These are phyloP conservation scores for Leccinum laetum DNA, from an alignment of 1,284 basidiomycete genomes.

Conservation along the genomic window DNA sequence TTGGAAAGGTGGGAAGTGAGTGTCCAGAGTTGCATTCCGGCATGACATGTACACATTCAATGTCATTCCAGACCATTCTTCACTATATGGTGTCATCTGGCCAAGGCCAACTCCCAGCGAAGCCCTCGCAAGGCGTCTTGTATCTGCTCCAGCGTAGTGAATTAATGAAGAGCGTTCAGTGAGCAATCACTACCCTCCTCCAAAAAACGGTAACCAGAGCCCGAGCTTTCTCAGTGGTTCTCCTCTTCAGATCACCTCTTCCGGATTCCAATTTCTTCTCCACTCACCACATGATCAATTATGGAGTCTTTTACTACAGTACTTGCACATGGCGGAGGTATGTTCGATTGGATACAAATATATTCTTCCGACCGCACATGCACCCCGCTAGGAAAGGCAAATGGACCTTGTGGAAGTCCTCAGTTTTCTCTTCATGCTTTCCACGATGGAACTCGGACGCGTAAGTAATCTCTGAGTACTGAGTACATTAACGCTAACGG, in stretches of 20 bases:
- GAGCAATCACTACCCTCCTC: conserved; percentile 25
- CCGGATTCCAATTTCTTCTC: conserved; percentile 96
- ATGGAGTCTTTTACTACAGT: conserved; percentile 96
- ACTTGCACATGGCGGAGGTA: conserved; percentile 82
- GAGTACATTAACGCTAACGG: not conserved
- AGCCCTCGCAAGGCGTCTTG: conserved; percentile 80
- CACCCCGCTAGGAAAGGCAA: conserved; percentile 60
- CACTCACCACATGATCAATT: conserved; percentile 96
- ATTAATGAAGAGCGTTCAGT: conserved; percentile 78
- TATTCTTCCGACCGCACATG: conserved; percentile 1
- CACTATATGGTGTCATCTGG: conserved; percentile 99
- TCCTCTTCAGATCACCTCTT: conserved; percentile 84
- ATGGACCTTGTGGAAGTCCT: conserved; percentile 96
- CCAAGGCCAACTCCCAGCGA: conserved; percentile 63
- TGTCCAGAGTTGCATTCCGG: conserved; percentile 7
- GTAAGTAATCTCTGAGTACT: conserved; percentile 42
- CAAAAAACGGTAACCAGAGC: conserved; percentile 1
- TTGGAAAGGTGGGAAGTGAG: conserved; percentile 93
- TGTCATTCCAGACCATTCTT: conserved; percentile 68
- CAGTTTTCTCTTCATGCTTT: conserved; percentile 94
- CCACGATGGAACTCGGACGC: conserved; percentile 89
- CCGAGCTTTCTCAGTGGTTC: conserved; percentile 41
- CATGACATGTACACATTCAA: not conserved
- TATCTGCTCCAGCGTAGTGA: conserved; percentile 83
- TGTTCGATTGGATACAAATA: conserved; percentile 17